These are phyloP conservation scores for Lasiodiplodia sp. DNA, from an alignment of 2,329 filamentous ascomycete genomes.

Conservation along the genomic window DNA sequence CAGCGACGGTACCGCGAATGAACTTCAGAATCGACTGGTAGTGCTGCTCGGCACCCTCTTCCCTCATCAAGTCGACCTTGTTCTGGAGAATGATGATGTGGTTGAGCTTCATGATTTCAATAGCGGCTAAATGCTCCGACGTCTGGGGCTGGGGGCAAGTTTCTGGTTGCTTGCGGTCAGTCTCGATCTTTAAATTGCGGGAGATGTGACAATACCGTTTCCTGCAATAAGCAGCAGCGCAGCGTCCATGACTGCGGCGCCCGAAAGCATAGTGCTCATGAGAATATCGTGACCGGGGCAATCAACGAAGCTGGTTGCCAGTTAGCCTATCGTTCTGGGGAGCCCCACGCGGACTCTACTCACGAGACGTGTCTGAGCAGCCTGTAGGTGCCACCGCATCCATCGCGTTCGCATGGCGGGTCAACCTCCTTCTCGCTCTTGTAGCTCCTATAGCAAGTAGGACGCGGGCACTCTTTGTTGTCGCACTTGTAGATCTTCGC, in stretches of 20 bases:
- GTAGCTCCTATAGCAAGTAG: constrained; percentile 94
- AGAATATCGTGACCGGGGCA: constrained; percentile 99
- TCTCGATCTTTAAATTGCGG: background rate
- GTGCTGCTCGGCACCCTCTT: constrained; percentile 91
- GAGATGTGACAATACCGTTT: constrained; percentile 60
- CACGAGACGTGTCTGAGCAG: constrained; percentile 91
- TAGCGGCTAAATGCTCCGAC: constrained; percentile 96
- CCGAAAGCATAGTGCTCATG: constrained; percentile 99
- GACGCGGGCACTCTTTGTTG: constrained; percentile 86
- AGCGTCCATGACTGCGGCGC: constrained; percentile 99
- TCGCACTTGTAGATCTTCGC: constrained; percentile 99
- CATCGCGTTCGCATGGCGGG: constrained; percentile 92
- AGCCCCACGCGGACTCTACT: constrained; percentile 51
- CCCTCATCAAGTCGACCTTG: constrained; percentile 98
- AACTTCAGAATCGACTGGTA: constrained; percentile 98
- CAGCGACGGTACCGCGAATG: constrained; percentile 95
- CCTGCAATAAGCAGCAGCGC: constrained; percentile 94
- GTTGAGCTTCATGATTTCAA: constrained; percentile 99
- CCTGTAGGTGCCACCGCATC: constrained; percentile 86
- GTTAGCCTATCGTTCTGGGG: constrained; percentile 15
- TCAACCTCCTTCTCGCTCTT: constrained; percentile 99
- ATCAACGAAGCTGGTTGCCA: constrained; percentile 79
- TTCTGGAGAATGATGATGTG: constrained; percentile 99
- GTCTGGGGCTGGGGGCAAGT: constrained; percentile 97
- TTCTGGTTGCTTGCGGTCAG: constrained; percentile 58